phyloP scores from a whole-genome alignment of 108 stramenopile species.

The Hondaea fermentalgiana region DNA sequence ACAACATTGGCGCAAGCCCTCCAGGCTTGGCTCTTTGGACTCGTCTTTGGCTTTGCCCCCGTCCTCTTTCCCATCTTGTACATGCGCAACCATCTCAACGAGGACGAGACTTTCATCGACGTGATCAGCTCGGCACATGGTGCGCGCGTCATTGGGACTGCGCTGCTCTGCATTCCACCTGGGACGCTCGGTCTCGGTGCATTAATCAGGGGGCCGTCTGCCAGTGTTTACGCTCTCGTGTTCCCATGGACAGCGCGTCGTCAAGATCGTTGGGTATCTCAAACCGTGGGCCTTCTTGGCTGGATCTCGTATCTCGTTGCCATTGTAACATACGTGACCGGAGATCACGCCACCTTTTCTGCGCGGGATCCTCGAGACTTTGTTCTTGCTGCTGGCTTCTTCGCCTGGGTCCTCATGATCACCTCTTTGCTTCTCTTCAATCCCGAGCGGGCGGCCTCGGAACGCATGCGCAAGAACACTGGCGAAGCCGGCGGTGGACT shows the following conservation, averaged over 20 bases:
- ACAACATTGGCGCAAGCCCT: not conserved
- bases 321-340: not conserved
- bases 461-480: not conserved
- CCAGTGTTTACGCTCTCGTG: not conserved
- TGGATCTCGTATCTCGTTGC: not conserved
- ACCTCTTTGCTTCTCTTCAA: not conserved
- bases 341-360: not conserved
- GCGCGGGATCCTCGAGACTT: not conserved
- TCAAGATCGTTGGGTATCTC: not conserved
- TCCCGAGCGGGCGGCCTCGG: not conserved
- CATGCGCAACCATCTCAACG: not conserved
- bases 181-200: not conserved
- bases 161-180: not conserved
- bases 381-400: not conserved
- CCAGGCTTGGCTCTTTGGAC: not conserved
- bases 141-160: not conserved
- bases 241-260: not conserved
- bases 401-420: not conserved
- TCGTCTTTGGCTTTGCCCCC: not conserved
- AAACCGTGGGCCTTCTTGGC: not conserved
- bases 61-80: not conserved
- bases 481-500: not conserved
- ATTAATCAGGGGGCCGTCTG: not conserved
- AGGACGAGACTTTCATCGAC: not conserved
- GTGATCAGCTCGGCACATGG: not conserved